Evolutionary conservation across 2,329 filamentous ascomycete species (phyloP).

Genomic region (Lecanicillium sp.): DNA sequence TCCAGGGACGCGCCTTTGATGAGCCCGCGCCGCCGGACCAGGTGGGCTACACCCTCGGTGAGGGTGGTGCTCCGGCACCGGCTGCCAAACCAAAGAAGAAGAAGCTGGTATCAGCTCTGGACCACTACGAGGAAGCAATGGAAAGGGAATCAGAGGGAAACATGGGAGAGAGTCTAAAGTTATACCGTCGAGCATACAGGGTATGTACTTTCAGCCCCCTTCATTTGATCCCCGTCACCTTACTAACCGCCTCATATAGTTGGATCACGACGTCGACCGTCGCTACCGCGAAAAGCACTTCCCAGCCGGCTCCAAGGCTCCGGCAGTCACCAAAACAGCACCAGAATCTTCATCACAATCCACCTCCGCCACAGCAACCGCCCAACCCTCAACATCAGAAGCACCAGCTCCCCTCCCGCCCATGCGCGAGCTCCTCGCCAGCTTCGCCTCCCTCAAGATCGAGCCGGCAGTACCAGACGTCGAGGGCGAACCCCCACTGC

Average conservation of each 20-base stretch:
- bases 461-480: conserved; percentile 58
- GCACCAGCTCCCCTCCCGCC: conserved; percentile 28
- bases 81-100: conserved; percentile 17
- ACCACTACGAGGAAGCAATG: conserved; percentile 88
- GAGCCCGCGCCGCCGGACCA: conserved; percentile 15
- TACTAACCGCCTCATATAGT: conserved; percentile 34
- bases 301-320: conserved; percentile 47
- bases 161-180: conserved; percentile 76
- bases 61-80: conserved; percentile 8
- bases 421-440: conserved; percentile 62
- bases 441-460: conserved; percentile 66
- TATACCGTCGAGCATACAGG: conserved; percentile 86
- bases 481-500: conserved; percentile 62
- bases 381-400: conserved; percentile 26
- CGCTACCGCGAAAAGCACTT: conserved; percentile 90
- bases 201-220: too few species aligned
- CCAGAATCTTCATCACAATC: conserved; percentile 18
- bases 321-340: conserved; percentile 8
- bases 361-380: conserved; percentile 37
- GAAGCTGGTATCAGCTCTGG: conserved; percentile 68
- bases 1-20: conserved; percentile 23
- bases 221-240: too few species aligned
- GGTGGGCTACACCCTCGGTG: conserved; percentile 10
- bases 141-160: conserved; percentile 80
- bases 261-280: conserved; percentile 79